phyloP scores from a whole-genome alignment of 176 grass and related monocot species.

The Eleusine coracana region DNA sequence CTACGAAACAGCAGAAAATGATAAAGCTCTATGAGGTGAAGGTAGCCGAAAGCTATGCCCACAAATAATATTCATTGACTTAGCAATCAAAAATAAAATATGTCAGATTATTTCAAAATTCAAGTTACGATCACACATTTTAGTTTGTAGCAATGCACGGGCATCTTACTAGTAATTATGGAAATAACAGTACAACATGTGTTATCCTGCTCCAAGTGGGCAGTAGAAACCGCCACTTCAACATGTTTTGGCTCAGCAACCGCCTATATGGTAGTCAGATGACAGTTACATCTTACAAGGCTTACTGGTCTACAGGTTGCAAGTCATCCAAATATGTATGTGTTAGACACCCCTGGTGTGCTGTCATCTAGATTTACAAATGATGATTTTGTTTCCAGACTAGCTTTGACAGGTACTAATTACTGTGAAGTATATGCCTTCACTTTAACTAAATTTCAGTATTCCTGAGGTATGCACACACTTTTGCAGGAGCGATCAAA shows the following conservation, averaged over 20 bases:
- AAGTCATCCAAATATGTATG: constrained; percentile 81
- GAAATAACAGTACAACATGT: not conserved
- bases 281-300: constrained; percentile 17
- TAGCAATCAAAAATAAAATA: too few relatives aligned
- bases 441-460: constrained; percentile 21
- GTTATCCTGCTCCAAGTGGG: not conserved
- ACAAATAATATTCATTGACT: too few relatives aligned
- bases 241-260: not conserved
- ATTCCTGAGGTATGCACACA: constrained; percentile 23
- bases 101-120: too few relatives aligned
- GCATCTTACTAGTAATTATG: not conserved
- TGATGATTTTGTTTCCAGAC: constrained; percentile 46
- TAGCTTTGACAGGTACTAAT: constrained; percentile 64
- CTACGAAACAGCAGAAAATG: too few relatives aligned
- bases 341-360: constrained; percentile 74
- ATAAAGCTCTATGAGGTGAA: too few relatives aligned
- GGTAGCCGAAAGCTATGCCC: too few relatives aligned
- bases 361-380: constrained; percentile 45
- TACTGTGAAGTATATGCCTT: constrained; percentile 30
- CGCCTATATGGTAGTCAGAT: constrained; percentile 18
- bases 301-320: constrained; percentile 56
- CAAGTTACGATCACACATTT: too few relatives aligned
- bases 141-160: too few relatives aligned
- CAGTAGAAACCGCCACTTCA: not conserved
- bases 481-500: constrained; percentile 66